A percentile compares a stretch with the other conserved stretches of the same genome.
phyloP scores from a whole-genome alignment of 2,329 filamentous ascomycete genomes.

The Diaporthe sp. region DNA sequence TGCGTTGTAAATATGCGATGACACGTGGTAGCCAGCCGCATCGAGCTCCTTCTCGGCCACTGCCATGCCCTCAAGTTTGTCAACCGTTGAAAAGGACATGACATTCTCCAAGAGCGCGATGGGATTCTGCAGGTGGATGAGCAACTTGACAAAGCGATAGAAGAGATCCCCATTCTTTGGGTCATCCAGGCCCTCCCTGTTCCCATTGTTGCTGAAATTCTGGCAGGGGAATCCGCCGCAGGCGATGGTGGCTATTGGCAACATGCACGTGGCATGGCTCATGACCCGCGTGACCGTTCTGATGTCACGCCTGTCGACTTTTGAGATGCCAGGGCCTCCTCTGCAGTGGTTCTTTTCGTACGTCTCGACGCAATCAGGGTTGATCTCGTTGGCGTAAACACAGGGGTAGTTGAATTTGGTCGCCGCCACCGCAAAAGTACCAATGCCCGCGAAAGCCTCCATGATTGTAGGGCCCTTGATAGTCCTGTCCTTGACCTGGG shows the following conservation, averaged over 20 bases:
- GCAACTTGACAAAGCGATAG: not conserved
- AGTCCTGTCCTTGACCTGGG: not conserved
- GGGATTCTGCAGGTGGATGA: not conserved
- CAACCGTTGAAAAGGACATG: not conserved
- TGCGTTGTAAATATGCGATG: not conserved
- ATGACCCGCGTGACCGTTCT: not conserved
- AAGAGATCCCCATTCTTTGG: not conserved
- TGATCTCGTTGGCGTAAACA: not conserved
- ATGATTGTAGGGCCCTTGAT: not conserved
- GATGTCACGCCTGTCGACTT: not conserved
- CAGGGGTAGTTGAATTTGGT: not conserved
- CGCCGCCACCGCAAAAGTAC: not conserved
- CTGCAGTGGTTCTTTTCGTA: constrained; percentile 14
- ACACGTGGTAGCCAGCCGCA: constrained; percentile 2
- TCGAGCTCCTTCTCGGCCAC: not conserved
- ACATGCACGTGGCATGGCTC: too few relatives aligned
- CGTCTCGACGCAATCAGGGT: not conserved
- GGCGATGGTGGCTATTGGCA: not conserved
- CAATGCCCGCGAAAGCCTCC: not conserved
- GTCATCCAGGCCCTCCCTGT: not conserved
- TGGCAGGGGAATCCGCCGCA: constrained; percentile 9
- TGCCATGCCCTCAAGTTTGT: not conserved
- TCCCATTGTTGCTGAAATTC: not conserved
- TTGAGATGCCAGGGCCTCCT: not conserved
- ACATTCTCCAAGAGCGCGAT: constrained; percentile 3